These are phyloP conservation scores for Fragosphaeria purpurea DNA, from an alignment of 2,329 filamentous ascomycete species.

Conservation along the genomic window DNA sequence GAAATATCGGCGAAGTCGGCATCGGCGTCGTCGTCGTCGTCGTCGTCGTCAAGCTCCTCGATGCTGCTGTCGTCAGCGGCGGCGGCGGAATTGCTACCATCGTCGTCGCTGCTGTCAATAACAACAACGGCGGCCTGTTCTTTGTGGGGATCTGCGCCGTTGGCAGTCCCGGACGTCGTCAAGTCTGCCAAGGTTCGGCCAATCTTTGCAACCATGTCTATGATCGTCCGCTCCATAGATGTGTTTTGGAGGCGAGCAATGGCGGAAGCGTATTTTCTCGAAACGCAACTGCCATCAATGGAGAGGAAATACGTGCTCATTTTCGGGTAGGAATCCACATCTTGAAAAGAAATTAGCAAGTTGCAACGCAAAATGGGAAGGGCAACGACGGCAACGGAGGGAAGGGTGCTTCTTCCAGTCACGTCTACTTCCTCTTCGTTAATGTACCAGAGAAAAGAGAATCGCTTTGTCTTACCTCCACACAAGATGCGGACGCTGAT, in stretches of 20 bases:
- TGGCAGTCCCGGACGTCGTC: too few relatives aligned
- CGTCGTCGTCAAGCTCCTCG: constrained; percentile 18
- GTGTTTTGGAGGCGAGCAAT: too few relatives aligned
- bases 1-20: too few relatives aligned
- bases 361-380: too few relatives aligned
- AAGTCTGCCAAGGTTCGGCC: too few relatives aligned
- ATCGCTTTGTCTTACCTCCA: constrained; percentile 17
- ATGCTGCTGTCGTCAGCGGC: too few relatives aligned
- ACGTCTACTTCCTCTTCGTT: too few relatives aligned
- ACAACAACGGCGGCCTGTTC: too few relatives aligned
- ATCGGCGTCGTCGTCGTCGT: constrained; percentile 21
- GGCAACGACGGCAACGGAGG: background rate
- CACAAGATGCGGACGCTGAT: constrained; percentile 29
- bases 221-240: too few relatives aligned
- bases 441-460: too few relatives aligned
- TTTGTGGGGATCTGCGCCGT: too few relatives aligned
- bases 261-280: constrained; percentile 19
- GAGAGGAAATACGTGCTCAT: constrained; percentile 32
- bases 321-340: constrained; percentile 28
- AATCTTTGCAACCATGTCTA: too few relatives aligned
- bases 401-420: background rate
- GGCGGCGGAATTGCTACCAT: background rate
- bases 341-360: background rate
- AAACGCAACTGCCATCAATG: constrained; percentile 27
- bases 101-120: constrained; percentile 13